Base-by-base conservation (phyloP, 495 filamentous ascomycete genomes). In the Recurvomyces mirabilis region DNA sequence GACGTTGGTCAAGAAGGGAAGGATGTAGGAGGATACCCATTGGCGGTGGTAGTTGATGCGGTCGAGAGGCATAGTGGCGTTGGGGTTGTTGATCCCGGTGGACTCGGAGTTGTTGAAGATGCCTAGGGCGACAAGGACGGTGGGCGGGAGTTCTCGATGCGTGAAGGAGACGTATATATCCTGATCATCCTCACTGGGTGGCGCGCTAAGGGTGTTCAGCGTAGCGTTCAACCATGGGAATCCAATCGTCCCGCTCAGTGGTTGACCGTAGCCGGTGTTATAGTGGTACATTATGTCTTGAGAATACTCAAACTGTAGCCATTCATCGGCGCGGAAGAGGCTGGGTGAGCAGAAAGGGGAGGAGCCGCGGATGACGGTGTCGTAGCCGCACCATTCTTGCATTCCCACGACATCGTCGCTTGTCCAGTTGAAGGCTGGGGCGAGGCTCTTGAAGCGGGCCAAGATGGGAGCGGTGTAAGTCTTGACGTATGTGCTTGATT, bases 221-320 rank as follows among this genome's bases (percentile, higher is more conserved):
- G 66, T 66, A 5, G 65, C 63, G 25, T 68, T 68, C 22, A 70
- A 41, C 68, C 69, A 72, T 1, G 69, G 69, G 22, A 68, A 60
- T 6, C 68, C 69, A 22, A 72, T 57, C 0, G 57, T 56, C 5
- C 66, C 64, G 5, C 65, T 63, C 13, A 63, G 59, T 0, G 22
- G 39, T 46, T 59, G 65, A 33, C 66, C 68, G 40, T 70, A 70
- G 40, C 69, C 69, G 14, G 63, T 60, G 48, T 70, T 73, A 38
- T 77, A 76, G 53, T 71, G 77, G 47, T 79, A 77, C 20, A 70
- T 65, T 40, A 77, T 53, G 56, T 77, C 73, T 38, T 77, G 71
- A 0, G 67, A 66, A 52, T 77, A 79, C 43, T 74, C 71, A 51
- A 77, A 76, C 49, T 68, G 51, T 35, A 57, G 58, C 15, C 75